Evolutionary conservation across 2,329 filamentous ascomycete genomes (phyloP), one percentile per base, ranked within the genome.

Genomic region (Sporothrix pallida): DNA sequence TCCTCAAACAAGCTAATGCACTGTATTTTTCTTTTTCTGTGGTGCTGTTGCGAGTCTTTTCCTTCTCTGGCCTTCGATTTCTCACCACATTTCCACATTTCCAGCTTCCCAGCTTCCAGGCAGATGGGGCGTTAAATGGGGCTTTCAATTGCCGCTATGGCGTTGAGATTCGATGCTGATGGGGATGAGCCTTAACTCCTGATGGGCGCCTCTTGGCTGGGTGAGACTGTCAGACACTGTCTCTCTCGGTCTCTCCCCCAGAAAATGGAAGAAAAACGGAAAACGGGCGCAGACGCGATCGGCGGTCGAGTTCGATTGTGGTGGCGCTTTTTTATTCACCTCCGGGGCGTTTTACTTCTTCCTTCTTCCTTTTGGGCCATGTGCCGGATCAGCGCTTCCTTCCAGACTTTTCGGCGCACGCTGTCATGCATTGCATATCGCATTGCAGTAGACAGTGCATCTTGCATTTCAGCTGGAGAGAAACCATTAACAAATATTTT

Each of bases 401-500:
- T 31, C 20, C 12, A 7, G 48, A 52, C 23, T 60, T 10, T 37
- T 60, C 42, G 20, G 65, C 52, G 65, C 65, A 68, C 23, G 3
- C 65, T 68, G 20, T 67, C 42, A 67, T 68, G 65, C 65, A 68
- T 52, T 68, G 63, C 63, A 68, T 52, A 68, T 52, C 50, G 63
- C 63, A 68, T 52, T 68, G 65, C 65, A 52, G 65, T 68, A 52
- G 23, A 37, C 46, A 46, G 10, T 68, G 65, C 62, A 67, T 50
- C 31, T 60, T 68, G 31, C 63, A 68, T 17, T n/a, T 26, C 20
- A 52, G 48, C 37, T 50, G 4, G 31, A 37, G 7, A 37, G 7
- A 37, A 37, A 37, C 31, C 42, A 13, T 46, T 46, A 37, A 60
- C 56, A 26, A 60, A 56, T 7, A 56, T 7, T 23, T 12, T 60